Percentiles rank a stretch among this genome's conserved stretches.
phyloP scores from a whole-genome alignment of 495 filamentous ascomycete genomes.

The Wilcoxina mikolae region DNA sequence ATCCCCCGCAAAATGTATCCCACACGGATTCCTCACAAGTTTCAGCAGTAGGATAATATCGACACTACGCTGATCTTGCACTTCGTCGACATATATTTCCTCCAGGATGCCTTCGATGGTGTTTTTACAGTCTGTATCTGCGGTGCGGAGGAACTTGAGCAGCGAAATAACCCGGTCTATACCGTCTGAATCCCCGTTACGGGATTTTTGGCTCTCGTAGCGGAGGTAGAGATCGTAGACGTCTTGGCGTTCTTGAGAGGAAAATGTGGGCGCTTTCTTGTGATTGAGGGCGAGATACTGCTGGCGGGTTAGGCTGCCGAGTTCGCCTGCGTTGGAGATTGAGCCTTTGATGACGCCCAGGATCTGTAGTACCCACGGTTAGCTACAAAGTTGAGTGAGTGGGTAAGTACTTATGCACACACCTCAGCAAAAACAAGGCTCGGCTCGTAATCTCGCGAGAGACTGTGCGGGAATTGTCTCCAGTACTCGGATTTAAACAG shows the following conservation, averaged over 20 bases:
- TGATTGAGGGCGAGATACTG: slow-evolving; percentile 28
- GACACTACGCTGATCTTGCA: slow-evolving; percentile 33
- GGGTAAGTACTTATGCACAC: no score
- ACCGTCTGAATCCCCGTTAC: slow-evolving; percentile 28
- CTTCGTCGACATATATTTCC: slow-evolving; percentile 36
- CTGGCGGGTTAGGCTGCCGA: slow-evolving; percentile 22
- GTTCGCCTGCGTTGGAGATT: slow-evolving; percentile 4
- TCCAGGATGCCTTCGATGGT: slow-evolving; percentile 29
- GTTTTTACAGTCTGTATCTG: slow-evolving; percentile 8
- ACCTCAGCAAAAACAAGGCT: slow-evolving; percentile 34
- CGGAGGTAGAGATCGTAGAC: slow-evolving; percentile 30
- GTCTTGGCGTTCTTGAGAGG: slow-evolving; percentile 11
- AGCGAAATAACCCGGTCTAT: slow-evolving; percentile 29
- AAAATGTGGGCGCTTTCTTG: slow-evolving; percentile 29
- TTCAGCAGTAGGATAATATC: slow-evolving; percentile 32
- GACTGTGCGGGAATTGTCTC: slow-evolving; percentile 18
- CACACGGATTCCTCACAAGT: slow-evolving; percentile 28
- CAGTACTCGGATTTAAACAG: slow-evolving; percentile 34
- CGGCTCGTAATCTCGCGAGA: slow-evolving; percentile 13
- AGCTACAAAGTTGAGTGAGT: no score
- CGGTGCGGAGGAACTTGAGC: slow-evolving; percentile 3
- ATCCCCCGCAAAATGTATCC: slow-evolving; percentile 35
- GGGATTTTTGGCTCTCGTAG: slow-evolving; percentile 31
- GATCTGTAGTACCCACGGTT: no score
- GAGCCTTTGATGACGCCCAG: slow-evolving; percentile 37